A percentile compares a stretch with the other conserved stretches of the same genome.
phyloP scores from a whole-genome alignment of 345 rosid species.

The Acer negundo region DNA sequence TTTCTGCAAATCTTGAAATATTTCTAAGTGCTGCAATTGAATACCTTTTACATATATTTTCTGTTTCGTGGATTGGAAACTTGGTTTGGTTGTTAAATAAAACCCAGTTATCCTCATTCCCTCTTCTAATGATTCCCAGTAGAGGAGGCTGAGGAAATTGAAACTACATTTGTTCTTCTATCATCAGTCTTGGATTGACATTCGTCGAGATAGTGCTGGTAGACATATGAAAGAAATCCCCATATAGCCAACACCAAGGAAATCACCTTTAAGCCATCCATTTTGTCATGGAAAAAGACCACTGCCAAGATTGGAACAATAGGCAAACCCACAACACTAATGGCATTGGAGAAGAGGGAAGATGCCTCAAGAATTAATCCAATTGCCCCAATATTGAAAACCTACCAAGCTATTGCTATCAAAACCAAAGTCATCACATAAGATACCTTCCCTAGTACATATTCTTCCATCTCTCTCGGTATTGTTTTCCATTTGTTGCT shows the following conservation, averaged over 20 bases:
- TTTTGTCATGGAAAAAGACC: slow-evolving; percentile 57
- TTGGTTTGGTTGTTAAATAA: not conserved
- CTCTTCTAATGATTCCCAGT: not conserved
- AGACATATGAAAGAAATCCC: slow-evolving; percentile 60
- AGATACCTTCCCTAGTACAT: slow-evolving; percentile 41
- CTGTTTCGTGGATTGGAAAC: not conserved
- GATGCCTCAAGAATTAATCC: slow-evolving; percentile 62
- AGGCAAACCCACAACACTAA: slow-evolving; percentile 47
- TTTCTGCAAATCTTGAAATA: not conserved
- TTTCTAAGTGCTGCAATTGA: not conserved
- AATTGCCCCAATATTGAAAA: slow-evolving; percentile 37
- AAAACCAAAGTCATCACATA: slow-evolving; percentile 42
- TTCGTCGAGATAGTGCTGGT: slow-evolving; percentile 43
- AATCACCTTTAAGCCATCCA: slow-evolving; percentile 67
- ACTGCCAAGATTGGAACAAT: slow-evolving; percentile 62
- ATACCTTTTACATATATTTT: not conserved
- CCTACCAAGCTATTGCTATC: slow-evolving; percentile 41
- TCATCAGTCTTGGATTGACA: not conserved
- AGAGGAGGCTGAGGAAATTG: not conserved
- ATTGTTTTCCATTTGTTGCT: slow-evolving; percentile 56
- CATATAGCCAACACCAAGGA: slow-evolving; percentile 63
- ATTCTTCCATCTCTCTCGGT: slow-evolving; percentile 44
- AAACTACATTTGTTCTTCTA: not conserved
- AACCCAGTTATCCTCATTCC: too few relatives aligned
- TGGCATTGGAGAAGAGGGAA: slow-evolving; percentile 59